Base-by-base conservation (phyloP, 1,139 yeast species). In the Blastobotrys buckinghamii region DNA sequence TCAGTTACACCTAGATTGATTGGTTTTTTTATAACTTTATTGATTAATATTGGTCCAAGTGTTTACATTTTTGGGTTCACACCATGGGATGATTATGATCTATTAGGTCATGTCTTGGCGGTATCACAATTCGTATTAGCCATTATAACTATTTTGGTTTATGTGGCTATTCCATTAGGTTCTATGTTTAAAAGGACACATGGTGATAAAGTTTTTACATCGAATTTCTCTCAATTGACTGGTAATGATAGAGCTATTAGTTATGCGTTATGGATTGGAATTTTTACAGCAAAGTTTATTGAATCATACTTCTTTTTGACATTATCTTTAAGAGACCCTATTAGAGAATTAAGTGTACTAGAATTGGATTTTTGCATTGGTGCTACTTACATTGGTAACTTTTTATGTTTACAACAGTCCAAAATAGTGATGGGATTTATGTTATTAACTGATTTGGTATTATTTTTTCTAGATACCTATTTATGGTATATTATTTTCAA, bases 401-500 rank as follows among this genome's bases (percentile, higher is more conserved):
- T 68, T 9, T 51, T 87, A 1, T 88, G 96, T 62, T 59, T 61
- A 22, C 68, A 75, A 44, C 94, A 86, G 52, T 81, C 89, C 0
- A 70, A 68, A 43, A 61, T 85, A 9, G 71, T 82, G 0, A 64
- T 88, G 36, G 68, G 67, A 0, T 65, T 84, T 42, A 77, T 87
- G 63, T 69, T 76, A 36, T 52, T 82, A 17, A 81, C 90, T 0
- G 92, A 87, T 62, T 70, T 86, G 65, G 74, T 84, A 1, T 69
- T 88, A 40, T 88, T 86, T 62, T 85, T 88, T 59, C 71, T 88
- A 51, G 96, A 88, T 59, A 87, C 96, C 0, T 88, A 88, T 58
- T 74, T 88, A 33, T 88, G 96, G 96, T 88, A 87, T 61, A 82
- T 87, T 54, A 78, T 88, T 43, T 82, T 88, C 73, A 87, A 83